A percentile compares a stretch with the other conserved stretches of the same genome.
phyloP scores from a whole-genome alignment of 1,284 basidiomycete species.

The Microbotryum violaceum region DNA sequence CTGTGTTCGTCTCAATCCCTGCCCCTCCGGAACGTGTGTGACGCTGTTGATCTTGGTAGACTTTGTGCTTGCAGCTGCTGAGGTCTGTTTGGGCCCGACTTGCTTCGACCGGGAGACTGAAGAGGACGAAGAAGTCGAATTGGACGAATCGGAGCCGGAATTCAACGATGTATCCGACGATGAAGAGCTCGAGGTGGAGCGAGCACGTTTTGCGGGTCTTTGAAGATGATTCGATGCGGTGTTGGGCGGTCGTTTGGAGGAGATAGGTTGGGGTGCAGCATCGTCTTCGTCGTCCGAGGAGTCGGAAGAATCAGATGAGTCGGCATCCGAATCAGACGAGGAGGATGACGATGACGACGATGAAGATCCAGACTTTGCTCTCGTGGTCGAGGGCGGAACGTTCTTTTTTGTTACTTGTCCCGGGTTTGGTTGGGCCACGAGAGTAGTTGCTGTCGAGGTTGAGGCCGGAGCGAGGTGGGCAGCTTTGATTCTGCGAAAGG shows the following conservation, averaged over 20 bases:
- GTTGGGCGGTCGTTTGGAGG: not conserved
- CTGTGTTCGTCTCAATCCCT: conserved; percentile 1
- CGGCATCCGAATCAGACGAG: conserved; percentile 2
- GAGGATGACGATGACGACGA: conserved; percentile 5
- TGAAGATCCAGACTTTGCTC: not conserved
- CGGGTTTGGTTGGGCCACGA: too few species aligned
- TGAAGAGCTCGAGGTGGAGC: not conserved
- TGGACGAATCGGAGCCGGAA: not conserved
- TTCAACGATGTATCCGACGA: not conserved
- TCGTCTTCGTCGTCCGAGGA: not conserved
- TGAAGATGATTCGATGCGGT: not conserved
- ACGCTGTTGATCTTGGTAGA: too few species aligned
- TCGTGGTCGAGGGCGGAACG: not conserved
- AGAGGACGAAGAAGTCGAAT: not conserved
- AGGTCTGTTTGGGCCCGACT: not conserved
- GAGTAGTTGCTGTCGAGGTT: not conserved
- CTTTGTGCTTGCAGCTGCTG: not conserved
- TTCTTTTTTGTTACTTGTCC: not conserved
- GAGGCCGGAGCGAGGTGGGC: not conserved
- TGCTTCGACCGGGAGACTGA: not conserved
- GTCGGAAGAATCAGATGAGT: conserved; percentile 1
- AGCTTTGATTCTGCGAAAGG: conserved; percentile 7
- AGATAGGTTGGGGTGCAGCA: not conserved
- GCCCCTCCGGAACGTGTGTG: not conserved
- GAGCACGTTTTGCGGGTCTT: not conserved